phyloP scores from a whole-genome alignment of 2,329 filamentous ascomycete species.

The Paecilomyces fulvus region DNA sequence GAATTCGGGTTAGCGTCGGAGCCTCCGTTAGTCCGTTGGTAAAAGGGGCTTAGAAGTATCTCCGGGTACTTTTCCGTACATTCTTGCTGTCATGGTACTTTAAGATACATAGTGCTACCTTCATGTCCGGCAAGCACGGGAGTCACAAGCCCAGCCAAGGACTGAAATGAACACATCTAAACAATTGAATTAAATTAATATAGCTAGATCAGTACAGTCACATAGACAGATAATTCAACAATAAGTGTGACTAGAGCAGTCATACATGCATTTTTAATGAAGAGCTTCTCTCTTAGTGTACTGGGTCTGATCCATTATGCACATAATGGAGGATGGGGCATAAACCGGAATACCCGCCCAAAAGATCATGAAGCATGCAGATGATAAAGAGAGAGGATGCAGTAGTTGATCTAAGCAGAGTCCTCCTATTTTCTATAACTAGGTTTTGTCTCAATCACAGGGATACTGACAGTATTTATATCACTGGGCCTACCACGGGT shows the following conservation, averaged over 20 bases:
- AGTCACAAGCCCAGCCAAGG: neutral
- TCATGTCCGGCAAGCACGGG: neutral
- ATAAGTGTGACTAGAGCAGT: neutral
- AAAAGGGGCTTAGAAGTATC: neutral
- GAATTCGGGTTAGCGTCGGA: neutral
- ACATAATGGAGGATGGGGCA: too few relatives aligned
- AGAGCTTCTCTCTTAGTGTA: too few relatives aligned
- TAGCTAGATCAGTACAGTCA: neutral
- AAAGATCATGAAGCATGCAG: too few relatives aligned
- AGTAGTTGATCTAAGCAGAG: too few relatives aligned
- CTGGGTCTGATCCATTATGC: too few relatives aligned
- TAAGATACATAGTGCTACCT: neutral
- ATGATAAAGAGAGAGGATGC: too few relatives aligned
- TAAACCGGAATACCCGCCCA: too few relatives aligned
- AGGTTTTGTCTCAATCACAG: neutral
- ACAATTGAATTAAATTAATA: neutral
- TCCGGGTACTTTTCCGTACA: neutral
- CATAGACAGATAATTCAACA: neutral
- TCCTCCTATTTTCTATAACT: too few relatives aligned
- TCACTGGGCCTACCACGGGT: neutral
- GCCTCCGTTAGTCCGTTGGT: neutral
- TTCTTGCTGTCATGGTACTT: neutral
- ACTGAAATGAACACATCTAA: neutral
- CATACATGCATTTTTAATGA: too few relatives aligned
- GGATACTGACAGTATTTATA: neutral